Evolutionary conservation across 805 yeast genomes (phyloP).

Genomic region (Metschnikowia amazonensis): DNA sequence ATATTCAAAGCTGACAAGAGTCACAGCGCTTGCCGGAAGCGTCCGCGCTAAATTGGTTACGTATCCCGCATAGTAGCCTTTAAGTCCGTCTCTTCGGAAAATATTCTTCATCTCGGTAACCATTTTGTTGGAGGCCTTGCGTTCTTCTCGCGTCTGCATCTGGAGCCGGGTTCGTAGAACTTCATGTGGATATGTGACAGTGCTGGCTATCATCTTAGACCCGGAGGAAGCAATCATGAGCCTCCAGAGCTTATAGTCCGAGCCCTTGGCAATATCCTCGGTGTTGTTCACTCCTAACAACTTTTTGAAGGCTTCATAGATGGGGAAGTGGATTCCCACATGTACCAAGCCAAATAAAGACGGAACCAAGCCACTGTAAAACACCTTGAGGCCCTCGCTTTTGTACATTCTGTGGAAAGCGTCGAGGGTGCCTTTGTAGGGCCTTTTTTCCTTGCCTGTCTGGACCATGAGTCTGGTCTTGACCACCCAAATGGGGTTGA

Average conservation of each 20-base stretch:
- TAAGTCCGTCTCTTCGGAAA: conserved; percentile 63
- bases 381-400: conserved; percentile 75
- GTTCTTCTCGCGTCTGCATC: conserved; percentile 40
- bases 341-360: conserved; percentile 87
- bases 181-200: conserved; percentile 93
- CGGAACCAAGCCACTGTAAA: conserved; percentile 87
- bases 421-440: conserved; percentile 75
- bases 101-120: conserved; percentile 38
- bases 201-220: conserved; percentile 85
- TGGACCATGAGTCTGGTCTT: conserved; percentile 93
- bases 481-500: conserved; percentile 97
- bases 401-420: conserved; percentile 77
- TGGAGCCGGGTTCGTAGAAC: conserved; percentile 90
- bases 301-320: conserved; percentile 74
- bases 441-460: conserved; percentile 41
- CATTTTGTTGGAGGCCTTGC: conserved; percentile 22
- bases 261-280: conserved; percentile 10
- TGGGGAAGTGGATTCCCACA: conserved; percentile 95
- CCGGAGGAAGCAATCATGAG: conserved; percentile 60
- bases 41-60: conserved; percentile 83
- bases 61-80: conserved; percentile 88
- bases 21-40: conserved; percentile 93
- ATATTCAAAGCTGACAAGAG: conserved; percentile 87
- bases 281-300: conserved; percentile 14
- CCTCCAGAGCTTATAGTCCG: conserved; percentile 24